Base-by-base conservation (phyloP, 768 basidiomycete genomes). In the Russula olivacea region DNA sequence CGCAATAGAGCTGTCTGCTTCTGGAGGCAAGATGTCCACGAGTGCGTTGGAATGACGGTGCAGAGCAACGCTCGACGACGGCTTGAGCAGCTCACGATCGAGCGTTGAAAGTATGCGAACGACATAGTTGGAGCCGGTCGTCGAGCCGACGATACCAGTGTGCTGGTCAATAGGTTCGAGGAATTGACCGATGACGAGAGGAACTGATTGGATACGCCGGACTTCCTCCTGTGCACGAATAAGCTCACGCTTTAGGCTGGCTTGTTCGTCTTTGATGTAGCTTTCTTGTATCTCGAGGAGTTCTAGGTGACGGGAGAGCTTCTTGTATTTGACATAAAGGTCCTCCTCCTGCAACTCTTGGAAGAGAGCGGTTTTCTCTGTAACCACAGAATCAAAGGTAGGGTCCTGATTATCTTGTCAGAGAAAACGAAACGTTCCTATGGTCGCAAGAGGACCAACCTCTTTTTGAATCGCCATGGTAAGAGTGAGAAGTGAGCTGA, bases 221-320 rank as follows among this genome's bases (percentile, higher is more conserved):
- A 99, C 97, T 77, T 99, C 97, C 74, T 99, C 97, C 72, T 99
- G 97, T 0, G 97, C 97, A 61, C 97, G 92, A 68, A 98, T 90
- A 65, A 99, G 88, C 76, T 99, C 97, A 55, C 96, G 87, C 75
- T 98, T 96, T 60, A 99, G 85, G 71, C 98, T 98, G 17, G 91
- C 91, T 71, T 97, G 95, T 74, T 99, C 97, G 69, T 99, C 96
- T 73, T 98, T 96, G 76, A 99, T 97, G 74, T 98, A 99, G 76
- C 89, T 90, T 76, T 98, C 91, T 71, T 89, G 88, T 30, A 93
- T 92, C 57, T 92, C 89, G 41, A 98, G 85, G 79, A 99, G 93
- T 72, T 99, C 94, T 38, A 95, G 81, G 71, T 99, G 96, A 53
- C 93, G 88, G 57, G 91, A 84, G 55, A 99, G 88, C 71, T 93